A percentile compares a stretch with the other conserved stretches of the same genome.
These are phyloP conservation scores for Apiospora phragmitis DNA, from an alignment of 2,329 filamentous ascomycete genomes.

Conservation along the genomic window DNA sequence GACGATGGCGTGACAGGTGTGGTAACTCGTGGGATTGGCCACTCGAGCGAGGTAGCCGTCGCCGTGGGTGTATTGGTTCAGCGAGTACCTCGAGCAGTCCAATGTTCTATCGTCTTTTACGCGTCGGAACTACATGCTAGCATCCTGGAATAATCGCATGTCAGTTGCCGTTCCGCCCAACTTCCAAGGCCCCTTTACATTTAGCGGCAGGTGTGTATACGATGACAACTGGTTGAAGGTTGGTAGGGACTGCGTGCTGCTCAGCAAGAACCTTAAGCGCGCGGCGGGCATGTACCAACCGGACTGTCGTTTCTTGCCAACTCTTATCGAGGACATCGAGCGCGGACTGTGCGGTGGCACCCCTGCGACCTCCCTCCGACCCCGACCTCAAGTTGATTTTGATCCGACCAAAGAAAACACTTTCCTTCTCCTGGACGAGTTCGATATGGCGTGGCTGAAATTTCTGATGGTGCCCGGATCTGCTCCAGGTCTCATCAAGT, in stretches of 20 bases:
- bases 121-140: conserved; percentile 23
- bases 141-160: conserved; percentile 22
- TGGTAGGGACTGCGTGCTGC: conserved; percentile 26
- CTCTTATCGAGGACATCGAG: conserved; percentile 21
- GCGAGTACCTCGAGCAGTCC: conserved; percentile 24
- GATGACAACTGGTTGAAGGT: conserved; percentile 31
- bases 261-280: conserved; percentile 26
- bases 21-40: not conserved
- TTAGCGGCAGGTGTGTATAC: conserved; percentile 26
- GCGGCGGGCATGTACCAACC: conserved; percentile 13
- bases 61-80: conserved; percentile 31
- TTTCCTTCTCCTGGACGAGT: conserved; percentile 20
- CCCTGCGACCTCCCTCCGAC: conserved; percentile 11
- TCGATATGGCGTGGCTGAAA: conserved; percentile 35
- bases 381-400: not conserved
- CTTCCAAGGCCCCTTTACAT: conserved; percentile 31
- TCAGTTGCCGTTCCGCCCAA: conserved; percentile 29
- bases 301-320: conserved; percentile 28
- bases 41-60: conserved; percentile 29
- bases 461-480: conserved; percentile 26
- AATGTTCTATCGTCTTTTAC: conserved; percentile 24
- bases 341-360: not conserved
- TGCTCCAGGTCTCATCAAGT: conserved; percentile 9
- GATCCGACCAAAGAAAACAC: not conserved
- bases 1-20: not conserved